phyloP scores from a whole-genome alignment of 805 yeast genomes.

The Ogataea pini region DNA sequence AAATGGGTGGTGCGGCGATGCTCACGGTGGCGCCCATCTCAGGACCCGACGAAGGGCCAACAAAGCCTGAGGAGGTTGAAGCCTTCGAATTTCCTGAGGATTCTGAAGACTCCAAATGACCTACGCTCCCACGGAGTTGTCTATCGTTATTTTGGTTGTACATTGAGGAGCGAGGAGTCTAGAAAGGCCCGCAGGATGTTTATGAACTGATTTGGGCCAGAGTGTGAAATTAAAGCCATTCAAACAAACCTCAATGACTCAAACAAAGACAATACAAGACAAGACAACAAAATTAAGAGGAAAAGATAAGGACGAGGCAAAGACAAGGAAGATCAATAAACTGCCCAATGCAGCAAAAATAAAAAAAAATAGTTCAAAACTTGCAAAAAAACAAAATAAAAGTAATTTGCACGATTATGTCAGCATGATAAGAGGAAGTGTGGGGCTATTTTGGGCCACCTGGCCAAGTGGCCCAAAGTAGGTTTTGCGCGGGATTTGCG shows the following conservation, averaged over 20 bases:
- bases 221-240: too few relatives aligned
- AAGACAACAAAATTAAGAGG: neutral
- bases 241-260: too few relatives aligned
- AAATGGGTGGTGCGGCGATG: neutral
- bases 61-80: neutral
- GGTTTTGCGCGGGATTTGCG: constrained; percentile 1
- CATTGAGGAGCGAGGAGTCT: too few relatives aligned
- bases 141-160: too few relatives aligned
- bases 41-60: neutral
- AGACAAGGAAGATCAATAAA: neutral
- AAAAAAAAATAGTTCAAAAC: neutral
- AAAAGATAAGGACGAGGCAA: neutral
- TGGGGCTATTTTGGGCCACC: neutral
- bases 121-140: too few relatives aligned
- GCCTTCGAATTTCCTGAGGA: too few relatives aligned
- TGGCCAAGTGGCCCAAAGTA: neutral
- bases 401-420: neutral
- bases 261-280: neutral
- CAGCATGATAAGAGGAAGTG: neutral
- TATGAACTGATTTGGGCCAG: too few relatives aligned
- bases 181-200: too few relatives aligned
- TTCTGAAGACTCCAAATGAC: too few relatives aligned
- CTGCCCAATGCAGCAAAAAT: neutral
- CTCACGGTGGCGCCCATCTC: neutral
- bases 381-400: neutral